These are phyloP conservation scores for Rosa lucieae DNA, from an alignment of 306 rosid genomes.

Conservation along the genomic window DNA sequence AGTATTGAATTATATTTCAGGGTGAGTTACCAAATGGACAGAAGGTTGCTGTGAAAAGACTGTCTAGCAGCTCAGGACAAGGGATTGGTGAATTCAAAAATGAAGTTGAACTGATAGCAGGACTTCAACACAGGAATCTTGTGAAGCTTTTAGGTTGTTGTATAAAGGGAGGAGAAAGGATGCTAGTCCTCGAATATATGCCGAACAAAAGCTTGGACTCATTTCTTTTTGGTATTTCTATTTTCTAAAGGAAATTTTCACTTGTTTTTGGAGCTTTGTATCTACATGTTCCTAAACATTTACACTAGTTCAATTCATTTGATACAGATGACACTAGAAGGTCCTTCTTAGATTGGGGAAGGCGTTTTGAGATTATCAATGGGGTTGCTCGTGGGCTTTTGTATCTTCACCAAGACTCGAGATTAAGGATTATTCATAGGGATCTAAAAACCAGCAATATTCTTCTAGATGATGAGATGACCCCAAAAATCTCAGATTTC, in stretches of 20 bases:
- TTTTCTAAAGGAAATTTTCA: not conserved
- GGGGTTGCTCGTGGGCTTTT: not conserved
- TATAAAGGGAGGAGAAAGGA: conserved; percentile 1
- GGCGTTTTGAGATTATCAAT: not conserved
- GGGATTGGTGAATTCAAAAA: conserved; percentile 1
- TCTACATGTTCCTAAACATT: not conserved
- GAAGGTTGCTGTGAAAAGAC: not conserved
- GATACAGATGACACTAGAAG: not conserved
- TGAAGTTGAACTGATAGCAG: conserved; percentile 1
- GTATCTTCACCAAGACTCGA: conserved; percentile 41
- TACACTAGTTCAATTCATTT: not conserved
- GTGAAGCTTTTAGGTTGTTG: conserved; percentile 2
- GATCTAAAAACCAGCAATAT: conserved; percentile 60
- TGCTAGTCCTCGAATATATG: not conserved
- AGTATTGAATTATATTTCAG: not conserved
- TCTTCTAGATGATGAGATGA: conserved; percentile 43
- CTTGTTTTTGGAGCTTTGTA: not conserved
- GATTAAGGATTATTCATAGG: conserved; percentile 57
- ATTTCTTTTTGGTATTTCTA: not conserved
- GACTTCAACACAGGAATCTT: not conserved
- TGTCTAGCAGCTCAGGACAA: not conserved
- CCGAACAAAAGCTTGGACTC: not conserved
- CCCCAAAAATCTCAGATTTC: conserved; percentile 66
- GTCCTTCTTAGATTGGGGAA: not conserved
- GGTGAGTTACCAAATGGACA: not conserved